phyloP scores from a whole-genome alignment of 2,329 filamentous ascomycete genomes.

The Phaeosphaeriaceae sp. region DNA sequence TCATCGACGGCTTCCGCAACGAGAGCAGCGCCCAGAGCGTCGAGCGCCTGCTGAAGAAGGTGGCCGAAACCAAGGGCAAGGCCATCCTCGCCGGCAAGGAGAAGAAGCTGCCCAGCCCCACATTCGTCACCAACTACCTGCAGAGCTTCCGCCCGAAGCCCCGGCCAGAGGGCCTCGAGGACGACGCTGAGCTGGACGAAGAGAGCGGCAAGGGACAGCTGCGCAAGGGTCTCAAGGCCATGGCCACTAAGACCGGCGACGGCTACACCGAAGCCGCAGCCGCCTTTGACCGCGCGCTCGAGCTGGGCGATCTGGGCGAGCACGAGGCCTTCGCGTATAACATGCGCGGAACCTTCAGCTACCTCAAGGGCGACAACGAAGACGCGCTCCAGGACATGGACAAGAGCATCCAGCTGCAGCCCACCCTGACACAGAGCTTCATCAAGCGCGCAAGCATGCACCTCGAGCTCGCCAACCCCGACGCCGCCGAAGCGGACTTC shows the following conservation, averaged over 20 bases:
- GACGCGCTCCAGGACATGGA: slow-evolving; percentile 84
- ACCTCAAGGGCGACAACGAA: slow-evolving; percentile 86
- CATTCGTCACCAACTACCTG: slow-evolving; percentile 97
- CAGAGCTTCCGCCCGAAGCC: slow-evolving; percentile 93
- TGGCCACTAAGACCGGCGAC: slow-evolving; percentile 86
- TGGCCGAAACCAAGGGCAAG: slow-evolving; percentile 92
- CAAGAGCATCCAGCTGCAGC: slow-evolving; percentile 90
- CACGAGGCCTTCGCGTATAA: slow-evolving; percentile 94
- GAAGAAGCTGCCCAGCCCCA: slow-evolving; percentile 90
- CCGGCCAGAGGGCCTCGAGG: slow-evolving; percentile 81
- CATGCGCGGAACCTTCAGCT: slow-evolving; percentile 94
- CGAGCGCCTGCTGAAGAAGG: slow-evolving; percentile 93
- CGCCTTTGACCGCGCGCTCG: slow-evolving; percentile 87
- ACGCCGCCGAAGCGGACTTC: slow-evolving; percentile 88
- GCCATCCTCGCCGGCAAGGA: slow-evolving; percentile 81
- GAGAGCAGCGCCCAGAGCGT: slow-evolving; percentile 87
- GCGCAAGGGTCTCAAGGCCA: slow-evolving; percentile 79
- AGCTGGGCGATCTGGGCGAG: slow-evolving; percentile 79
- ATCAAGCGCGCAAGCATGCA: slow-evolving; percentile 99
- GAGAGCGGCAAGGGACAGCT: slow-evolving; percentile 85
- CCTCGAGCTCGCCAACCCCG: slow-evolving; percentile 85
- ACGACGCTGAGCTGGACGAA: slow-evolving; percentile 77
- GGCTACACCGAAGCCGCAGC: slow-evolving; percentile 88
- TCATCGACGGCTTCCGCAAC: slow-evolving; percentile 97
- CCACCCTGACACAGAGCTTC: slow-evolving; percentile 90